Evolutionary conservation across 176 grass and related monocot species (phyloP).

Genomic region (Tillandsia leiboldiana): DNA sequence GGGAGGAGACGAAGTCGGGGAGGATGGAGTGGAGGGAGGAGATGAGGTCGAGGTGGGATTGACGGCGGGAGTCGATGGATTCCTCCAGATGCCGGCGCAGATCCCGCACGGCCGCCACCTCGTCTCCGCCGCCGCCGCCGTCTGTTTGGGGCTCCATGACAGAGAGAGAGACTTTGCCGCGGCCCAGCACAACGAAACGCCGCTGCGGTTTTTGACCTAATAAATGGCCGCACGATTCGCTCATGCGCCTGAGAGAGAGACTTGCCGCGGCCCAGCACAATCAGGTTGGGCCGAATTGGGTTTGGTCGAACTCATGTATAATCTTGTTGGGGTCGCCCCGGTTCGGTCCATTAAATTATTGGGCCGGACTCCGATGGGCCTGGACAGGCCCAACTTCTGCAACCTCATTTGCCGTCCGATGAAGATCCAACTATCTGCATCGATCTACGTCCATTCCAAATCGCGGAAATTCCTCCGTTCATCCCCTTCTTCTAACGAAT

Average conservation of each 20-base stretch:
- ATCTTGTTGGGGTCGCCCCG: too few relatives aligned
- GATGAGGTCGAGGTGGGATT: constrained; percentile 64
- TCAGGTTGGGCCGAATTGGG: too few relatives aligned
- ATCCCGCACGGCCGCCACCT: constrained; percentile 51
- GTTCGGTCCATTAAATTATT: not conserved
- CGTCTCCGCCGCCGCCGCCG: constrained; percentile 31
- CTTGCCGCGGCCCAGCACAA: too few relatives aligned
- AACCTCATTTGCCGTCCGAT: not conserved
- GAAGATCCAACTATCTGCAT: not conserved
- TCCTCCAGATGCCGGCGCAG: constrained; percentile 65
- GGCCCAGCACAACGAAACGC: too few relatives aligned
- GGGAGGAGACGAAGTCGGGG: constrained; percentile 61
- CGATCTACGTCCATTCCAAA: too few relatives aligned
- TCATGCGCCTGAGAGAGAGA: too few relatives aligned
- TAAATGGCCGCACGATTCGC: too few relatives aligned
- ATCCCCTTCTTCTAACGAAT: too few relatives aligned
- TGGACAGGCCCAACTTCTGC: not conserved
- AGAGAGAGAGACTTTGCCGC: not conserved
- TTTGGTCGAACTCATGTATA: too few relatives aligned
- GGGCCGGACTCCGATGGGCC: not conserved
- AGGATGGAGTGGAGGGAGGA: constrained; percentile 60
- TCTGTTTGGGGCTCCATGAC: constrained; percentile 39
- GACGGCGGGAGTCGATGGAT: constrained; percentile 41
- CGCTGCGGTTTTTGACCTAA: too few relatives aligned
- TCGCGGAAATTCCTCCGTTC: too few relatives aligned